Base-by-base conservation (phyloP, 2,329 filamentous ascomycete genomes). In the Lasiodiplodia theobromae region DNA sequence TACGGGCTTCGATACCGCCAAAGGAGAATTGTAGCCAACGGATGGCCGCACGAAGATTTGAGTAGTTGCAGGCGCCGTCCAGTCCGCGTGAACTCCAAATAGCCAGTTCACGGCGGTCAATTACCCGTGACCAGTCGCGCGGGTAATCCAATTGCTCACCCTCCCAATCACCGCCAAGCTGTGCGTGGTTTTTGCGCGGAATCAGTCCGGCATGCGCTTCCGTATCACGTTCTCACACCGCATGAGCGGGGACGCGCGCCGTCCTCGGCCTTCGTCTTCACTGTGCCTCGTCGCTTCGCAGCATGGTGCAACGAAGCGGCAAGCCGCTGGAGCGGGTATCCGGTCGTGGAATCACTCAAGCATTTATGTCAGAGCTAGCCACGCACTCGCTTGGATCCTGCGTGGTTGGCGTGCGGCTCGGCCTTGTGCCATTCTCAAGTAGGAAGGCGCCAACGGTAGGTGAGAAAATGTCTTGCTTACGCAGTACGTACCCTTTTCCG, bases 141-240 rank as follows among this genome's bases (percentile, higher is more conserved):
- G 40, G 16, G 16, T n/a, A 47, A n/a, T n/a, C 28, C 40, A n/a
- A n/a, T n/a, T 47, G 6, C 40, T 47, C 40, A 7, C 40, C 40
- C 40, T 47, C 18, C 40, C 38, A 44, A 44, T 52, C 25, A 11
- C 60, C 37, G 25, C 28, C 28, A 38, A 23, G 10, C 16, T 38
- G 52, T 66, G 52, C 64, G 57, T 40, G 38, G 23, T 62, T 62
- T 47, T 44, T 62, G 57, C 57, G 23, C 57, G 25, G 25, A 40
- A 49, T 31, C 38, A 11, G 40, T 12, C 57, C 57, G 16, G 23
- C n/a, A 7, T n/a, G 37, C 56, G n/a, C 38, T 12, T 16, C 12
- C 23, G 23, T 62, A 49, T 49, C 57, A 62, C 25, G 38, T 40
- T 34, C 40, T 31, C 38, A 40, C 57, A 49, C 40, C 53, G 37